phyloP scores from a whole-genome alignment of 108 stramenopile genomes.

The Aurantiochytrium sp. region DNA sequence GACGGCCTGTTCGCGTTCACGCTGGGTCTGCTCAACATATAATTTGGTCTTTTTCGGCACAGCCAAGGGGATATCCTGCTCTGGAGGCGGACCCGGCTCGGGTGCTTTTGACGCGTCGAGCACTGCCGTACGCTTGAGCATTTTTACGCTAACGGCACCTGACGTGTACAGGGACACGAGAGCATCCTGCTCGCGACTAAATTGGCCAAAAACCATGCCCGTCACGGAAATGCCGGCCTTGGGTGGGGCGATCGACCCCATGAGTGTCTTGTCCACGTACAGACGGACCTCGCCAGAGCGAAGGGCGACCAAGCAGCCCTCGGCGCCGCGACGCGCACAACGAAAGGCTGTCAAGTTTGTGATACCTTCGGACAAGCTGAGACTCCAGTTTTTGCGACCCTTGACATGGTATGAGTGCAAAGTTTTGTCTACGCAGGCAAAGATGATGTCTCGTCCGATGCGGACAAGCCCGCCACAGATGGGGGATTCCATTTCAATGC shows the following conservation, averaged over 20 bases:
- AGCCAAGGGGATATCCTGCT: constrained; percentile 55
- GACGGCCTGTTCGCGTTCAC: constrained; percentile 40
- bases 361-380: constrained; percentile 32
- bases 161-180: constrained; percentile 33
- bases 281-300: constrained; percentile 40
- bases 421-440: constrained; percentile 41
- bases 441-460: constrained; percentile 32
- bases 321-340: constrained; percentile 13
- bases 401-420: constrained; percentile 41
- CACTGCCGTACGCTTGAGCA: constrained; percentile 37
- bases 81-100: constrained; percentile 40
- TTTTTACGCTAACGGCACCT: constrained; percentile 47
- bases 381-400: constrained; percentile 34
- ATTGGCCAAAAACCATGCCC: constrained; percentile 44
- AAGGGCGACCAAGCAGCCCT: constrained; percentile 43
- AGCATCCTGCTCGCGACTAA: constrained; percentile 43
- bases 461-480: constrained; percentile 37
- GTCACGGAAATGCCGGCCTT: constrained; percentile 20
- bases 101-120: not conserved
- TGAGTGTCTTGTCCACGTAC: constrained; percentile 43
- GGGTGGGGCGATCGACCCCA: constrained; percentile 31
- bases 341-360: constrained; percentile 21
- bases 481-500: constrained; percentile 40
- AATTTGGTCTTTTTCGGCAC: constrained; percentile 57
- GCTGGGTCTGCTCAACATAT: constrained; percentile 54